A percentile compares a stretch with the other conserved stretches of the same genome.
Evolutionary conservation across 495 filamentous ascomycete species (phyloP).

Genomic region (Chaetomium tenue): DNA sequence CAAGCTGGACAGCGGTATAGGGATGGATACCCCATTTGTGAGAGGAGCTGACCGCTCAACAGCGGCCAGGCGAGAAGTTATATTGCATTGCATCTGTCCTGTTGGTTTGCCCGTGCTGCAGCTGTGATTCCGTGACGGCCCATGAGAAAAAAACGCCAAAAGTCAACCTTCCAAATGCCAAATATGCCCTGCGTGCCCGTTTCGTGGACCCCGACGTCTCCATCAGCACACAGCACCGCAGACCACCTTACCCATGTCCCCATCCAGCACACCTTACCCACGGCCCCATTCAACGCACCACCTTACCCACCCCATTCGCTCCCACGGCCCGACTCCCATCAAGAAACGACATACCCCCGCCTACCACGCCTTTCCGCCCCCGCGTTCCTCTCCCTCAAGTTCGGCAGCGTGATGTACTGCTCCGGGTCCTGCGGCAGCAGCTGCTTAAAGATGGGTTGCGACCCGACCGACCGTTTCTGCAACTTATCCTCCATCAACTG

Average conservation of each 20-base stretch:
- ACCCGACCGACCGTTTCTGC: slow-evolving; percentile 31
- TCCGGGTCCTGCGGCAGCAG: slow-evolving; percentile 36
- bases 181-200: too few species aligned
- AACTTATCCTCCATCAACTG: slow-evolving; percentile 38
- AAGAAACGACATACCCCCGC: slow-evolving; percentile 17
- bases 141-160: too few species aligned
- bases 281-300: not conserved
- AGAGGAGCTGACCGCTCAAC: too few species aligned
- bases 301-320: not conserved
- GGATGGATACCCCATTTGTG: too few species aligned
- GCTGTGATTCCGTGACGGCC: too few species aligned
- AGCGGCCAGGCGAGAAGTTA: too few species aligned
- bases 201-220: too few species aligned
- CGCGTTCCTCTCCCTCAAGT: slow-evolving; percentile 19
- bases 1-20: too few species aligned
- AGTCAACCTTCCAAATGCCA: too few species aligned
- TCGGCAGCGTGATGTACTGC: slow-evolving; percentile 37
- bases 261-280: not conserved
- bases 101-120: too few species aligned
- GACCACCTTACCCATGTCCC: not conserved
- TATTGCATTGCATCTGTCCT: too few species aligned
- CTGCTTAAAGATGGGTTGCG: slow-evolving; percentile 41
- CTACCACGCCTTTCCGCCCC: not conserved
- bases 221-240: not conserved
- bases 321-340: not conserved